Conservation (phyloP, 192 early-diverging fungal genomes). For the Anaeromyces robustus region DNA sequence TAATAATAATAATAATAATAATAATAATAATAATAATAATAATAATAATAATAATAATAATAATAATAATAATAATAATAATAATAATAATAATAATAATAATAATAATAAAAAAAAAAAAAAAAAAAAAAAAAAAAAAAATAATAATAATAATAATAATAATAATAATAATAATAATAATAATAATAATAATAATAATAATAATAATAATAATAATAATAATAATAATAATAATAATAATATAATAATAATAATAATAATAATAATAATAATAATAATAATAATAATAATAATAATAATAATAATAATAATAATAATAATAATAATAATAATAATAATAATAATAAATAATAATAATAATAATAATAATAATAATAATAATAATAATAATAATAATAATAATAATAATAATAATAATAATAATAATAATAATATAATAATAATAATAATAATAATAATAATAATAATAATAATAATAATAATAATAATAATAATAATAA, state of each 20-base stretch:
- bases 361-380: not conserved
- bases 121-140: too few relatives aligned
- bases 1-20: not conserved
- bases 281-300: slow-evolving; percentile 4
- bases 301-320: not conserved
- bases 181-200: not conserved
- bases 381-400: slow-evolving; percentile 3
- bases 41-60: not conserved
- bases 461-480: not conserved
- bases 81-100: not conserved
- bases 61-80: not conserved
- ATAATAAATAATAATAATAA: slow-evolving; percentile 7
- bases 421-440: slow-evolving; percentile 2
- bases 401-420: not conserved
- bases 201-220: not conserved
- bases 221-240: not conserved
- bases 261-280: not conserved
- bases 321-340: not conserved
- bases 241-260: not conserved
- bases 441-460: not conserved
- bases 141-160: slow-evolving; percentile 5
- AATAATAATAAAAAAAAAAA: not conserved
- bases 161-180: not conserved
- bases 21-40: slow-evolving; percentile 5
- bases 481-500: not conserved